Evolutionary conservation across 2,329 filamentous ascomycete species (phyloP).

Genomic region (Phyllosticta capitalensis): DNA sequence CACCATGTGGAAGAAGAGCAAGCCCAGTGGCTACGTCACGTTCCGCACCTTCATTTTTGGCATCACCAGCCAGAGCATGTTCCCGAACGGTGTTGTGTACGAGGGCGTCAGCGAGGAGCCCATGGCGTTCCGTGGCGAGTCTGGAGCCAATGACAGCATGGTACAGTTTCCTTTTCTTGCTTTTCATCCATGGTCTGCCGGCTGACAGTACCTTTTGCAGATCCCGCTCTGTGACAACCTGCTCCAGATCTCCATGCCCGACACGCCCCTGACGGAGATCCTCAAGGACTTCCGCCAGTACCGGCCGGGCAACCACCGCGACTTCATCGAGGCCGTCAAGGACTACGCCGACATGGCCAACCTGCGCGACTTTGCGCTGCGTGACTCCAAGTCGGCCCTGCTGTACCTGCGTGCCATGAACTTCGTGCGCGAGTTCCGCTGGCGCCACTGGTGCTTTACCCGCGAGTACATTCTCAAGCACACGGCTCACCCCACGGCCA

Average conservation of each 20-base stretch:
- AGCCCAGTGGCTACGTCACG: constrained; percentile 71
- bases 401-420: constrained; percentile 48
- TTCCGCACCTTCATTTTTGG: constrained; percentile 98
- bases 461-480: constrained; percentile 76
- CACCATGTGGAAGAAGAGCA: constrained; percentile 82
- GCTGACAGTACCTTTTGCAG: constrained; percentile 21
- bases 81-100: constrained; percentile 83
- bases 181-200: neutral
- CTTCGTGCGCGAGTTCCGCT: constrained; percentile 71
- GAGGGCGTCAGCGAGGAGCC: constrained; percentile 70
- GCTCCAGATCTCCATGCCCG: constrained; percentile 76
- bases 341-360: constrained; percentile 41
- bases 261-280: constrained; percentile 80
- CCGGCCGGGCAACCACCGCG: constrained; percentile 77
- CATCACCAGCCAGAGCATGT: constrained; percentile 89
- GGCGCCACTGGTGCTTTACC: constrained; percentile 79
- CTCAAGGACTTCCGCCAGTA: constrained; percentile 83
- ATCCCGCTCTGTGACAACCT: constrained; percentile 84
- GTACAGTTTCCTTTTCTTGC: constrained; percentile 28
- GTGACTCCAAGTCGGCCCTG: constrained; percentile 49
- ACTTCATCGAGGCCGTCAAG: constrained; percentile 67
- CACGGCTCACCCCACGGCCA: constrained; percentile 66
- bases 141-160: constrained; percentile 90
- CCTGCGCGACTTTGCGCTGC: constrained; percentile 51
- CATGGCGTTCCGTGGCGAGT: constrained; percentile 80